These are phyloP conservation scores for Nemania sp. DNA, from an alignment of 2,329 filamentous ascomycete genomes.

Conservation along the genomic window DNA sequence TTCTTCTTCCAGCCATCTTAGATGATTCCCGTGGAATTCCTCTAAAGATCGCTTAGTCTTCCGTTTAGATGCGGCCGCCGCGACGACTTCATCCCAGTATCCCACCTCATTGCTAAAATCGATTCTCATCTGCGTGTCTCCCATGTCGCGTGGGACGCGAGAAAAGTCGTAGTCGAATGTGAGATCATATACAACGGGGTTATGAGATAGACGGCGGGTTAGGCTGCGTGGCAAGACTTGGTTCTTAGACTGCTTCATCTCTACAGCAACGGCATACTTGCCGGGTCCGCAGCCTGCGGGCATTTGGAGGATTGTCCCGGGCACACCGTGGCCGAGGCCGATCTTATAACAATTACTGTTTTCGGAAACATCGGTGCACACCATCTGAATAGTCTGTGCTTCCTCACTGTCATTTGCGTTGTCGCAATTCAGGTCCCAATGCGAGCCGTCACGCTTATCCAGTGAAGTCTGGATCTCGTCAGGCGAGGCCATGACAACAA, in stretches of 20 bases:
- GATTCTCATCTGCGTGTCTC: slow-evolving; percentile 53
- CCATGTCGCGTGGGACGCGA: slow-evolving; percentile 49
- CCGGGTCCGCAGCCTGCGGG: slow-evolving; percentile 54
- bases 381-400: slow-evolving; percentile 52
- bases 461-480: slow-evolving; percentile 52
- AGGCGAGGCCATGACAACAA: slow-evolving; percentile 50
- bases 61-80: slow-evolving; percentile 41
- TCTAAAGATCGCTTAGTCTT: slow-evolving; percentile 47
- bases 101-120: slow-evolving; percentile 54
- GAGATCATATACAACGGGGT: slow-evolving; percentile 51
- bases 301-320: slow-evolving; percentile 57
- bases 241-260: slow-evolving; percentile 43
- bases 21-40: slow-evolving; percentile 49
- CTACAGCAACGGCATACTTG: slow-evolving; percentile 55
- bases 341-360: slow-evolving; percentile 56
- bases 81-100: slow-evolving; percentile 54
- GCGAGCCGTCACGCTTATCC: slow-evolving; percentile 58
- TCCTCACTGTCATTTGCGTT: slow-evolving; percentile 45
- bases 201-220: slow-evolving; percentile 16
- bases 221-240: slow-evolving; percentile 40
- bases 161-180: slow-evolving; percentile 57
- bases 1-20: slow-evolving; percentile 55
- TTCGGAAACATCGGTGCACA: slow-evolving; percentile 53
- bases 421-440: slow-evolving; percentile 57
- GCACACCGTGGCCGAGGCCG: slow-evolving; percentile 51